phyloP scores from a whole-genome alignment of 768 basidiomycete genomes.

The Lactarius pseudohatsudake region DNA sequence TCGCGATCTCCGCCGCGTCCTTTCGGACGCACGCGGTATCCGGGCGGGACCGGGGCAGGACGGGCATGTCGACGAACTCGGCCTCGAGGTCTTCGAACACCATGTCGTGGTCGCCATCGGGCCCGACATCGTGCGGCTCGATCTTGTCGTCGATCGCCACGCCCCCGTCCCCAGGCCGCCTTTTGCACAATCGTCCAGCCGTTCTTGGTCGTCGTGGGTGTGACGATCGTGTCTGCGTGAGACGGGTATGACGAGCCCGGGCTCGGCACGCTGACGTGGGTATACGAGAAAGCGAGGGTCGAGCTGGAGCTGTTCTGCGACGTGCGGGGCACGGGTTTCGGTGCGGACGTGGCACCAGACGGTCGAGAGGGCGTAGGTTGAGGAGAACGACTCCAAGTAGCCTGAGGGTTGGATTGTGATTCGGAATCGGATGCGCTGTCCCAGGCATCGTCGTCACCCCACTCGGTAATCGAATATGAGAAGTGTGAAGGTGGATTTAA shows the following conservation, averaged over 20 bases:
- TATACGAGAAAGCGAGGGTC: conserved; percentile 30
- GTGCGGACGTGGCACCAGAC: conserved; percentile 9
- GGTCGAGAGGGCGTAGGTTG: conserved; percentile 15
- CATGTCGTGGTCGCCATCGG: conserved; percentile 20
- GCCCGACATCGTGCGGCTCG: conserved; percentile 8
- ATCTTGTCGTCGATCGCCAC: conserved; percentile 3
- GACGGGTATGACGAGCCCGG: conserved; percentile 26
- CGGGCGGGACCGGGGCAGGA: conserved; percentile 6
- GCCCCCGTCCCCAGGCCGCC: background rate
- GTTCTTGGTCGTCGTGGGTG: conserved; percentile 24
- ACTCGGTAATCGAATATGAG: conserved; percentile 31
- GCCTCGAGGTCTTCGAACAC: conserved; percentile 23
- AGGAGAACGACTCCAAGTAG: conserved; percentile 23
- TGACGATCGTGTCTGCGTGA: conserved; percentile 17
- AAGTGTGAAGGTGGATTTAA: conserved; percentile 29
- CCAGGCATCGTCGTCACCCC: conserved; percentile 40
- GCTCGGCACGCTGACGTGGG: conserved; percentile 29
- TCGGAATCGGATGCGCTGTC: conserved; percentile 37
- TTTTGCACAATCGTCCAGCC: conserved; percentile 30
- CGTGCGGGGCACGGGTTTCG: conserved; percentile 25
- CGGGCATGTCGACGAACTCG: conserved; percentile 27
- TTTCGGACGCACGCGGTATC: conserved; percentile 19
- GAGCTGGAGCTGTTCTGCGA: conserved; percentile 28
- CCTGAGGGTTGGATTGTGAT: conserved; percentile 21
- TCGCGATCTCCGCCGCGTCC: conserved; percentile 30